Percentiles rank a stretch among this genome's conserved stretches.
phyloP scores from a whole-genome alignment of 805 yeast species.

The Wickerhamiella bombiphila region DNA sequence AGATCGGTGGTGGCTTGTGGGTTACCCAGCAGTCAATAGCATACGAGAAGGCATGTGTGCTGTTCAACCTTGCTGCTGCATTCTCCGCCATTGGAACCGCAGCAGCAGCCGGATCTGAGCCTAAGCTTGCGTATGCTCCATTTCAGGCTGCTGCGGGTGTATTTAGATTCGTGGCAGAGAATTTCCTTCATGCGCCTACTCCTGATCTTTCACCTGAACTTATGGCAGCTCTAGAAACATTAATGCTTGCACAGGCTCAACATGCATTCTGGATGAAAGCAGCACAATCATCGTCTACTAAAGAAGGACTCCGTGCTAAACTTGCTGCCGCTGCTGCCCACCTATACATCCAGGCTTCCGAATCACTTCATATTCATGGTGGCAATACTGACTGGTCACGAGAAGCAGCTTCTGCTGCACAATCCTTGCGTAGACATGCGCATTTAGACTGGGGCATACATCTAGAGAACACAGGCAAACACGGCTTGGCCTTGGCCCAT shows the following conservation, averaged over 20 bases:
- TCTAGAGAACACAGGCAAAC: conserved; percentile 40
- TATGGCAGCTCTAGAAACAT: conserved; percentile 42
- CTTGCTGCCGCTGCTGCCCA: conserved; percentile 49
- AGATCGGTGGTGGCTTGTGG: conserved; percentile 15
- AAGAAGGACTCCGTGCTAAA: conserved; percentile 60
- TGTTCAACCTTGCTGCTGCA: conserved; percentile 64
- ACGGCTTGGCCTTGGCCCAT: conserved; percentile 66
- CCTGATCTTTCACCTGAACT: conserved; percentile 59
- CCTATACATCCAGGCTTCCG: conserved; percentile 37
- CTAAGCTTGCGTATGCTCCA: conserved; percentile 43
- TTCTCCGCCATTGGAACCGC: conserved; percentile 33
- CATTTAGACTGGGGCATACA: conserved; percentile 43
- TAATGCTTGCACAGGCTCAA: conserved; percentile 80
- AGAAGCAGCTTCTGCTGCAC: conserved; percentile 36
- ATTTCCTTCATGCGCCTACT: conserved; percentile 80
- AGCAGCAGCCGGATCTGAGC: conserved; percentile 24
- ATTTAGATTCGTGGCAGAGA: conserved; percentile 54
- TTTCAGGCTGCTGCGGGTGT: conserved; percentile 72
- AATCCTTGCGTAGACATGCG: conserved; percentile 45
- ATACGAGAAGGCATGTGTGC: conserved; percentile 73
- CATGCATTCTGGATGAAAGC: conserved; percentile 61
- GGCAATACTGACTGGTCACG: conserved; percentile 34
- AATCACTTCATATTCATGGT: conserved; percentile 16
- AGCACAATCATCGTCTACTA: conserved; percentile 28
- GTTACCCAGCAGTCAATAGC: conserved; percentile 65